These are phyloP conservation scores for Grigorovia jiainica DNA, from an alignment of 805 yeast species.

Conservation along the genomic window DNA sequence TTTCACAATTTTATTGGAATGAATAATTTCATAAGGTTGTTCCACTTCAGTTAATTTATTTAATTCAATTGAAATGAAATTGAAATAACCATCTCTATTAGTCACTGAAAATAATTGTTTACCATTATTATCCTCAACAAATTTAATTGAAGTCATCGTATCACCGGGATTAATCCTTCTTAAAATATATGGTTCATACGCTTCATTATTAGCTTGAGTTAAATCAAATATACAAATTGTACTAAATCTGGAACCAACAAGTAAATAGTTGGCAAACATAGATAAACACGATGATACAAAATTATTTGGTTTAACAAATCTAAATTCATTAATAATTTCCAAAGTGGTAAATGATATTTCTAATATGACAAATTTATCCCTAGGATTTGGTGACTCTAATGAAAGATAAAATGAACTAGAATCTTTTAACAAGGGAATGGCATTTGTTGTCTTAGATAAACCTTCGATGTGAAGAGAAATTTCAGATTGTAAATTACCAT, in stretches of 20 bases:
- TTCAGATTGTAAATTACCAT: slow-evolving; percentile 25
- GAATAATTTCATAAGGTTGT: slow-evolving; percentile 25
- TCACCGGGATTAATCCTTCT: slow-evolving; percentile 56
- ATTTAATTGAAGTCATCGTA: slow-evolving; percentile 48
- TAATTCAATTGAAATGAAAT: slow-evolving; percentile 31
- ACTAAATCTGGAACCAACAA: slow-evolving; percentile 67
- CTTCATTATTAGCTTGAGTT: slow-evolving; percentile 5
- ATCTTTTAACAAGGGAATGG: slow-evolving; percentile 27
- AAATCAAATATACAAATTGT: slow-evolving; percentile 50
- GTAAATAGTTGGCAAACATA: slow-evolving; percentile 34
- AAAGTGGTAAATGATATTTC: slow-evolving; percentile 28
- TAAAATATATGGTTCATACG: slow-evolving; percentile 18
- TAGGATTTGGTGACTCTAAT: slow-evolving; percentile 61
- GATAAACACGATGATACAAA: slow-evolving; percentile 54
- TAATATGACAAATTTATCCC: slow-evolving; percentile 40
- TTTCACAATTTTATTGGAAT: slow-evolving; percentile 54
- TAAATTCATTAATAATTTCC: slow-evolving; percentile 13
- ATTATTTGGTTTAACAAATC: slow-evolving; percentile 34
- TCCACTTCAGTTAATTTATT: slow-evolving; percentile 1
- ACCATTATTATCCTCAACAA: slow-evolving; percentile 25
- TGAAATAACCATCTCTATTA: slow-evolving; percentile 58
- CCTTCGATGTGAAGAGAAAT: slow-evolving; percentile 19
- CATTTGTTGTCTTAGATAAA: slow-evolving; percentile 42
- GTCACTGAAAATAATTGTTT: slow-evolving; percentile 36
- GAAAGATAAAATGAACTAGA: slow-evolving; percentile 31